Evolutionary conservation across 2,329 filamentous ascomycete species (phyloP), one percentile per base, ranked within the genome.

Genomic region (Colletotrichum phormii): DNA sequence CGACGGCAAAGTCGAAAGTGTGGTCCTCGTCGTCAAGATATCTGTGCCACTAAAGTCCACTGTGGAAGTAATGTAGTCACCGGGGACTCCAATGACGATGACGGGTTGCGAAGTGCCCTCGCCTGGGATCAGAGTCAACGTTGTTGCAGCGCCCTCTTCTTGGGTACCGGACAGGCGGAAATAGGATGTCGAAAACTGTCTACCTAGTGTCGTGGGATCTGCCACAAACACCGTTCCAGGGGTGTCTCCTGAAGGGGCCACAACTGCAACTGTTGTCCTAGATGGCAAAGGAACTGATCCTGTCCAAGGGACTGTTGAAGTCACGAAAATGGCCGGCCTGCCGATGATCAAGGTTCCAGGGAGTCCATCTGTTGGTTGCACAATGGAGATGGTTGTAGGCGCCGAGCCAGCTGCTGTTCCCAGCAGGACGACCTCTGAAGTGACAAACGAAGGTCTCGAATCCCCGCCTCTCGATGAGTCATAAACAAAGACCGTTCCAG

Each of bases 281-380:
- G 59, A 26, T 18, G 59, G 33, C 24, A 68, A 15, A 7, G 51
- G 9, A 12, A 15, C 24, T 1, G 51, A 35, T 1, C 66, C 66
- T 7, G 66, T 68, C 59, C 59, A 68, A 11, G 70, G 72, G 1
- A 55, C 60, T 13, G 73, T 73, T 6, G 73, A 62, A 2, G 73
- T 75, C 6, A 71, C 42, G 33, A 72, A 76, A 3, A 54, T 35
- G 2, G 65, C 73, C 4, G 74, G 67, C 12, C 53, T 54, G 1
- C 62, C 61, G 2, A 74, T 53, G 24, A 75, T 70, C 13, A 72
- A 35, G 3, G 73, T 74, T 8, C 75, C 73, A 6, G 75, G 70
- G 2, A 18, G 29, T 5, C 73, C 67, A 1, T 62, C 64, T 5
- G 57, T 67, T 7, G 68, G 72, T 9, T 58, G 42, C 2, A 72